Evolutionary conservation across 2,329 filamentous ascomycete genomes (phyloP).

Genomic region (Nemania sp.): DNA sequence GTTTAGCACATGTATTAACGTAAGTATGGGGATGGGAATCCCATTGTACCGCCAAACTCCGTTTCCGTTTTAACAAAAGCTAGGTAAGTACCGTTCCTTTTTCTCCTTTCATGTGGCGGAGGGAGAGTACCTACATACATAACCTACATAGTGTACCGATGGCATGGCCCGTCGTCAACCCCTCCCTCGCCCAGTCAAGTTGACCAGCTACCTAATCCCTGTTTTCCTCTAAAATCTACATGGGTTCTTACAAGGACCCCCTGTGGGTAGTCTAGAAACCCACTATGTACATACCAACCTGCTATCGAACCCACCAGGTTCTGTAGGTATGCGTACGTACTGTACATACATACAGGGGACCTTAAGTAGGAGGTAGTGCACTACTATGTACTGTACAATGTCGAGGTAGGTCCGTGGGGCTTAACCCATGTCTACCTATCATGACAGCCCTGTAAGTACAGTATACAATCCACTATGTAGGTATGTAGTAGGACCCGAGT

Average conservation of each 20-base stretch:
- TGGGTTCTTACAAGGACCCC: too few relatives aligned
- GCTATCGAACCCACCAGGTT: too few relatives aligned
- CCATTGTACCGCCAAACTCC: background rate
- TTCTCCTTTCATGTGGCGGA: background rate
- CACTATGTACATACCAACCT: background rate
- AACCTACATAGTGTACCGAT: constrained; percentile 8
- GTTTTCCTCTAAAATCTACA: too few relatives aligned
- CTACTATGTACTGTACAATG: too few relatives aligned
- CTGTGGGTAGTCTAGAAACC: background rate
- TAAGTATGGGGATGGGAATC: background rate
- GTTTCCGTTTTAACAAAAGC: background rate
- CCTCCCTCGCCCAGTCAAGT: background rate
- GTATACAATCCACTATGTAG: background rate
- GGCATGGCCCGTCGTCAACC: background rate
- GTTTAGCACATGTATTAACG: background rate
- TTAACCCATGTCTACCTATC: background rate
- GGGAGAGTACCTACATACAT: background rate
- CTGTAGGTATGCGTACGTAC: background rate
- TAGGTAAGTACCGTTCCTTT: background rate
- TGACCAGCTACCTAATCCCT: constrained; percentile 4
- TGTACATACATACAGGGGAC: too few relatives aligned
- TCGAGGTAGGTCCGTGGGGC: too few relatives aligned
- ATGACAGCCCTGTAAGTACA: background rate
- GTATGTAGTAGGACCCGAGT: too few relatives aligned
- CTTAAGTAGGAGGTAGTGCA: too few relatives aligned